A percentile compares a stretch with the other conserved stretches of the same genome.
phyloP scores from a whole-genome alignment of 1,284 basidiomycete species.

The Gomphus sp. region DNA sequence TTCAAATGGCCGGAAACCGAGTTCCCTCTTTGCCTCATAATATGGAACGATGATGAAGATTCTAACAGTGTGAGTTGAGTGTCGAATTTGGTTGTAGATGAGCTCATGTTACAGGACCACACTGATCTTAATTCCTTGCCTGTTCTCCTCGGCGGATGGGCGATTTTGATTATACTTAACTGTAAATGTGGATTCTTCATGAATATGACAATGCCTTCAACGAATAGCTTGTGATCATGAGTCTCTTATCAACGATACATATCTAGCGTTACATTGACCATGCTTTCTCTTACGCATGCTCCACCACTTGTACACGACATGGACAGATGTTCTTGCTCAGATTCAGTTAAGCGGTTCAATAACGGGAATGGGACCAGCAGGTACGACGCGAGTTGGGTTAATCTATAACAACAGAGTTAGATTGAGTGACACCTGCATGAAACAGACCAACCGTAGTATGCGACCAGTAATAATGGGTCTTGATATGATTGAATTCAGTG shows the following conservation, averaged over 20 bases:
- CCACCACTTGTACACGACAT: background rate
- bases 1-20: slow-evolving; percentile 10
- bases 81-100: background rate
- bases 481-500: slow-evolving; percentile 86
- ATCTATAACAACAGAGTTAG: slow-evolving; percentile 34
- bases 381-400: slow-evolving; percentile 68
- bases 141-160: background rate
- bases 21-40: slow-evolving; percentile 3
- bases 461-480: slow-evolving; percentile 79
- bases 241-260: too few species aligned
- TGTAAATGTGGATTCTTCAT: background rate
- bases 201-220: background rate
- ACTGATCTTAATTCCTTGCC: background rate
- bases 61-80: background rate
- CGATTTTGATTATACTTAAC: background rate
- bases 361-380: slow-evolving; percentile 62
- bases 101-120: background rate
- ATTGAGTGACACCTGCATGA: background rate
- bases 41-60: slow-evolving; percentile 3
- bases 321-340: too few species aligned
- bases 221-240: background rate
- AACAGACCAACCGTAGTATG: slow-evolving; percentile 34
- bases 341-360: slow-evolving; percentile 47
- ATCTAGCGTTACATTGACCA: background rate
- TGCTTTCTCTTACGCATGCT: background rate